These are phyloP conservation scores for Neurospora sp. DNA, from an alignment of 495 filamentous ascomycete genomes.

Conservation along the genomic window DNA sequence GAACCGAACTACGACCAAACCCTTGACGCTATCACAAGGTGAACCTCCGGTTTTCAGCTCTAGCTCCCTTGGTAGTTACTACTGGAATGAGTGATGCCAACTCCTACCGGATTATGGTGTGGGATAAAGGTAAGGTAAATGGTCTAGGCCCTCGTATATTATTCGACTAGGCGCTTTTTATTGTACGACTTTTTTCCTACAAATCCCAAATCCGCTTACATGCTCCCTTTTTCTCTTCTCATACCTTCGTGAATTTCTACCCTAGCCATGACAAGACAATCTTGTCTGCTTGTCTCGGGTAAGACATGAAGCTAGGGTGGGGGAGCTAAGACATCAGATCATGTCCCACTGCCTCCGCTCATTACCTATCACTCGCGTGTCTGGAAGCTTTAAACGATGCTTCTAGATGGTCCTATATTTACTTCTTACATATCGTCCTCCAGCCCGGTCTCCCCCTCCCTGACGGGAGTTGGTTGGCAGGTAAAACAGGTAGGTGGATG, in stretches of 20 bases:
- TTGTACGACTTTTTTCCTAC: neutral
- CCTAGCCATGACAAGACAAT: neutral
- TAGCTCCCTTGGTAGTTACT: neutral
- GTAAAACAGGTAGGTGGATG: neutral
- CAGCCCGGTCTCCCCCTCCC: neutral
- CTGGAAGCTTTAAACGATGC: neutral
- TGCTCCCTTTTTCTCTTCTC: neutral
- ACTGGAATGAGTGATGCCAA: neutral
- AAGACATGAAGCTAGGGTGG: neutral
- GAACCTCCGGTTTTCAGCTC: neutral
- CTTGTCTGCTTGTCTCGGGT: neutral
- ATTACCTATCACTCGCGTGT: neutral
- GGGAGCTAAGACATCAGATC: neutral
- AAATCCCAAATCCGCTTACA: neutral
- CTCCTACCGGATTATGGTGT: neutral
- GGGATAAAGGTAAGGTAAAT: neutral
- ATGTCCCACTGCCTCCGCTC: neutral
- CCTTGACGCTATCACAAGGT: neutral
- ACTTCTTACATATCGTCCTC: neutral
- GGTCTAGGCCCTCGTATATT: neutral
- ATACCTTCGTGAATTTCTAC: neutral
- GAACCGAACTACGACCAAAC: neutral
- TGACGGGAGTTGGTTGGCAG: neutral
- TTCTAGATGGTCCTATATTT: neutral
- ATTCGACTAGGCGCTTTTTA: neutral